Evolutionary conservation across 371 early-diverging fungal species (phyloP), one percentile per base, ranked within the genome.

Genomic region (Furculomyces boomerangus): DNA sequence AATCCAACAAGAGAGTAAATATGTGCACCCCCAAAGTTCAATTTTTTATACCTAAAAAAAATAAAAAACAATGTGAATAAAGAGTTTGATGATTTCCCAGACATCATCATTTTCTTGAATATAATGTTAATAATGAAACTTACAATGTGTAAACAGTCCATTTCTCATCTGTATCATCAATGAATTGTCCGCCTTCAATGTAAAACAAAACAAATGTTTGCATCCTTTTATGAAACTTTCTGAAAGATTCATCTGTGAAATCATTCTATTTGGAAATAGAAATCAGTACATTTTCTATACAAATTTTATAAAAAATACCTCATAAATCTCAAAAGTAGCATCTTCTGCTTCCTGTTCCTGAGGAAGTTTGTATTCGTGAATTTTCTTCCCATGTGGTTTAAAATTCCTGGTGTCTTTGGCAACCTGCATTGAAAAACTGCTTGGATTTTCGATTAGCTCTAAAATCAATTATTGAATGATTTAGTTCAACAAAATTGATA

Each of bases 101-200:
- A 35, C 7, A 10, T 35, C 35, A 35, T 10, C 16, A 35, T 7
- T 16, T 10, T 10, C 10, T 35, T 35, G 35, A 35, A n/a, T n/a
- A n/a, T n/a, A 35, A 35, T 35, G 35, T 16, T 35, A 35, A 35
- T 10, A 35, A 10, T 35, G 22, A 20, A 45, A 45, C 22, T 49
- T 49, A 49, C 75, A 86, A 46, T 14, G 81, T 73, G 28, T 74
- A 75, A 10, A 83, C 66, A 49, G 84, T 82, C 94, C 94, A 94
- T 52, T 76, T 73, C 29, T 77, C 78, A 57, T 93, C 93, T 31
- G 76, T 73, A 20, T 79, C 83, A 37, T 94, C 88, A 49, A 94
- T 80, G 49, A 75, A 84, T 28, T 79, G 78, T n/a, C 88, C 85
- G 29, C 90, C 95, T 59, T 94, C 95, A 50, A 94, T 88, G 59